Conservation (phyloP, 108 stramenopile species). For the Nannochloropsis gaditana region DNA sequence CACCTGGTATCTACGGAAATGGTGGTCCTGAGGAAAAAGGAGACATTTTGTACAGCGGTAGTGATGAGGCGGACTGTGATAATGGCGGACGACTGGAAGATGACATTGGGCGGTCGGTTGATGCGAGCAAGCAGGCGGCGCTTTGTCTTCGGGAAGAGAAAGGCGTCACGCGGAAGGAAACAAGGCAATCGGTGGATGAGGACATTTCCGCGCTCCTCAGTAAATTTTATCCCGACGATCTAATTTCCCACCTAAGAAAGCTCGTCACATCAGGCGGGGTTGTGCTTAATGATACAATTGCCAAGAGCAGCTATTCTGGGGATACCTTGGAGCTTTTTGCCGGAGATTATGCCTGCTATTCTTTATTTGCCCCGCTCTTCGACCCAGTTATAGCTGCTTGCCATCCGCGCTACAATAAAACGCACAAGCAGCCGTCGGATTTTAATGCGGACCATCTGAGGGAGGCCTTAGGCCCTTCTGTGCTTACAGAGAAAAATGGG, state of each 20-base stretch:
- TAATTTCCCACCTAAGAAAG: neutral
- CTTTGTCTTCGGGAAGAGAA: neutral
- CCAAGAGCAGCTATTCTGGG: neutral
- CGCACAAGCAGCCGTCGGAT: neutral
- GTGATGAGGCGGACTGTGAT: neutral
- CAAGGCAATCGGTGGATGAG: slow-evolving; percentile 9
- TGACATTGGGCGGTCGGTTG: neutral
- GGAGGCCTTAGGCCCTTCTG: neutral
- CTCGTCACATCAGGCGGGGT: neutral
- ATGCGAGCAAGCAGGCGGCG: slow-evolving; percentile 11
- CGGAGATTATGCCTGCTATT: slow-evolving; percentile 6
- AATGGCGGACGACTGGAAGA: neutral
- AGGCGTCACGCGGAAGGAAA: neutral
- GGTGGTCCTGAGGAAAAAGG: too few relatives aligned
- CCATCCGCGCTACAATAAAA: neutral
- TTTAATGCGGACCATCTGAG: neutral
- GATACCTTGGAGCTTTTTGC: slow-evolving; percentile 14
- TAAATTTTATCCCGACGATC: neutral
- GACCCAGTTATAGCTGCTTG: neutral
- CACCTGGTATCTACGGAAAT: too few relatives aligned
- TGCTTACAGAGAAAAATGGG: neutral
- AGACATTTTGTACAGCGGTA: too few relatives aligned
- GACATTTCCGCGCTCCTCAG: neutral
- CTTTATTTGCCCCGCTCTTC: neutral
- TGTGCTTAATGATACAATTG: neutral